Percentiles rank a stretch among this genome's conserved stretches.
Evolutionary conservation across 2,329 filamentous ascomycete species (phyloP).

Genomic region (Ceratocystis smalleyi): DNA sequence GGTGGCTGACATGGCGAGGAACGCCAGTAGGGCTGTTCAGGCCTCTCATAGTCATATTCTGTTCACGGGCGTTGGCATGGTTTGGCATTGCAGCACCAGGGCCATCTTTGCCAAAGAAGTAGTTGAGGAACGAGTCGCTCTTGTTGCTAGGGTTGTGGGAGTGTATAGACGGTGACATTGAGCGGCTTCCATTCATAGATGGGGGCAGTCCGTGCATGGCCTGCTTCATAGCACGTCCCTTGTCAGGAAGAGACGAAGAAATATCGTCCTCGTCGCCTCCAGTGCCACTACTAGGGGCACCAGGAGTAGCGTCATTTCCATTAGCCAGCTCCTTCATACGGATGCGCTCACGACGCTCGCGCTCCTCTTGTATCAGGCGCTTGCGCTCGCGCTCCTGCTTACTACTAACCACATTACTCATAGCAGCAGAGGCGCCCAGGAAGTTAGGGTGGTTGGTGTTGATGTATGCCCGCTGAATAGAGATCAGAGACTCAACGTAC

Average conservation of each 20-base stretch:
- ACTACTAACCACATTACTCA: conserved; percentile 89
- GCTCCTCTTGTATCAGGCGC: conserved; percentile 62
- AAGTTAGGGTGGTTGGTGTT: conserved; percentile 99
- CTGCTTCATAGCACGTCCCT: conserved; percentile 10
- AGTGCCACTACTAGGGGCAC: conserved; percentile 3
- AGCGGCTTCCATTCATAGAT: conserved; percentile 34
- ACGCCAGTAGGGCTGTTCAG: conserved; percentile 10
- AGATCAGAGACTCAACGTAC: conserved; percentile 93
- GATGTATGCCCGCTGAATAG: conserved; percentile 95
- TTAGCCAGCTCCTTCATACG: conserved; percentile 75
- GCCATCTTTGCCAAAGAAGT: conserved; percentile 96
- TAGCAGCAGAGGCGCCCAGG: conserved; percentile 85
- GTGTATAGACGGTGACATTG: conserved; percentile 66
- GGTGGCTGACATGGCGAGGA: conserved; percentile 58
- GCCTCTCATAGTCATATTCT: conserved; percentile 16
- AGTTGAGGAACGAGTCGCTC: conserved; percentile 85
- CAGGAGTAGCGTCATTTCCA: conserved; percentile 34
- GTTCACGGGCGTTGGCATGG: conserved; percentile 21
- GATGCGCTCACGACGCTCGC: conserved; percentile 68
- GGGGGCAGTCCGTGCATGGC: conserved; percentile 22
- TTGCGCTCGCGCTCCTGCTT: conserved; percentile 91
- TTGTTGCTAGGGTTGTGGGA: conserved; percentile 47
- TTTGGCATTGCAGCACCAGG: conserved; percentile 24
- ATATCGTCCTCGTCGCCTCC: conserved; percentile 29
- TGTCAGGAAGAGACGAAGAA: conserved; percentile 20